Base-by-base conservation (phyloP, 768 basidiomycete genomes). In the Hygrocybe coccinea region DNA sequence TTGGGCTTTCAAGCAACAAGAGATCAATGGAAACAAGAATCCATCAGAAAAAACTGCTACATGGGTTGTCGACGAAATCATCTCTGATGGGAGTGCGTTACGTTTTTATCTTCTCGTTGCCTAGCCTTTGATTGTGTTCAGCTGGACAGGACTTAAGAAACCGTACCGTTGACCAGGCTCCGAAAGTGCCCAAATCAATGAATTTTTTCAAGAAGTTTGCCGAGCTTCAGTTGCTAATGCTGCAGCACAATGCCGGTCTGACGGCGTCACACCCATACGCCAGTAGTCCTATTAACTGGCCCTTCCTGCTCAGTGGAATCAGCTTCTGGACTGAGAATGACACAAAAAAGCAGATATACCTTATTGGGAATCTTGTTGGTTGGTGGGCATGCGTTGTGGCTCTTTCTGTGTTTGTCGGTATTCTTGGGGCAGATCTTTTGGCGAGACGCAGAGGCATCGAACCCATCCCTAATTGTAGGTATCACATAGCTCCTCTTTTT, bases 221-320 rank as follows among this genome's bases (percentile, higher is more conserved):
- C 25, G 95, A 99, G 69, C 76, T 98, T 33, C 97, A 99, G 65
- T 72, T 95, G 43, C 75, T 95, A 54, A 98, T 98, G 95, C 73
- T 98, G 60, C 93, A 97, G 67, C 97, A 99, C 76, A 99, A 99
- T 64, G 95, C 97, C n/a, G 97, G 94, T 19, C 77, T 99, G 60
- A 95, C 93, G 22, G 90, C 93, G n/a, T 90, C 89, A 3, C 97
- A 99, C 67, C 97, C 97, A 39, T 99, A 99, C 68, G 94, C 97
- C 3, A 91, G 89, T 56, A 79, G 79, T n/a, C 94, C 97, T 5
- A 86, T 97, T 72, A 94, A 95, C 68, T 99, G 97, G 97, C 97
- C 97, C 5, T 98, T 98, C 85, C 81, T 94, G 37, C 72, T 97
- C 25, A 91, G 79, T 59, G 97, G 97, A 48, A 98, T 99, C 74